Evolutionary conservation across 1,284 basidiomycete species (phyloP).

Genomic region (Ceratobasidium sp.): DNA sequence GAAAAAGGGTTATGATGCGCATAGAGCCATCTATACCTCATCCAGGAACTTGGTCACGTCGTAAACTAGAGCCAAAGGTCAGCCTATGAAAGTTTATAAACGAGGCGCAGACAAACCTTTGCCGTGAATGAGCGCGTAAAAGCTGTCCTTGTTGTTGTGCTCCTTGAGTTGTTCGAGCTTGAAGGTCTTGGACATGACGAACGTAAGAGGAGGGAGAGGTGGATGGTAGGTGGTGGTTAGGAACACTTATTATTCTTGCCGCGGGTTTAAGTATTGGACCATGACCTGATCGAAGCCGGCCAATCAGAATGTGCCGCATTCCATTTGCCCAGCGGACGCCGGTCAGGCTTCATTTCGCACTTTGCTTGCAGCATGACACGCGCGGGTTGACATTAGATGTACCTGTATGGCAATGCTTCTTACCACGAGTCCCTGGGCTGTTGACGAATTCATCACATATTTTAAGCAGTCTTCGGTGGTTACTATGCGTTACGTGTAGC

Average conservation of each 20-base stretch:
- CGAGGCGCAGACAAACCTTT: constrained; percentile 65
- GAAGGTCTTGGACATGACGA: constrained; percentile 57
- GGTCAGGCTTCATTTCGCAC: not conserved
- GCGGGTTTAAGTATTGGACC: constrained; percentile 28
- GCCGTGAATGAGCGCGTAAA: constrained; percentile 81
- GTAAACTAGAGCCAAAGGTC: constrained; percentile 72
- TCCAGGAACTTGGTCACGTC: constrained; percentile 94
- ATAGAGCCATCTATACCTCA: constrained; percentile 67
- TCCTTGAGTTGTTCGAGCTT: constrained; percentile 77
- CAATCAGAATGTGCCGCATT: constrained; percentile 33
- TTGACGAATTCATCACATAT: not conserved
- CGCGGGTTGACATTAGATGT: not conserved
- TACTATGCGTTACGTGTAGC: not conserved
- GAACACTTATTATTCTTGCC: constrained; percentile 6
- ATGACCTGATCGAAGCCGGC: constrained; percentile 2
- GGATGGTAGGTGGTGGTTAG: constrained; percentile 15
- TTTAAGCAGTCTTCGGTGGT: not conserved
- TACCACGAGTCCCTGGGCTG: not conserved
- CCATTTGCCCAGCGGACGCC: not conserved
- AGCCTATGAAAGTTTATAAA: not conserved
- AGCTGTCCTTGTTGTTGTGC: constrained; percentile 72
- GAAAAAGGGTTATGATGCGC: not conserved
- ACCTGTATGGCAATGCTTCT: not conserved
- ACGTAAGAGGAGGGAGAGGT: not conserved
- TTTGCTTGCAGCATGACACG: not conserved